phyloP scores from a whole-genome alignment of 345 rosid species.

The Hypericum androsaemum region DNA sequence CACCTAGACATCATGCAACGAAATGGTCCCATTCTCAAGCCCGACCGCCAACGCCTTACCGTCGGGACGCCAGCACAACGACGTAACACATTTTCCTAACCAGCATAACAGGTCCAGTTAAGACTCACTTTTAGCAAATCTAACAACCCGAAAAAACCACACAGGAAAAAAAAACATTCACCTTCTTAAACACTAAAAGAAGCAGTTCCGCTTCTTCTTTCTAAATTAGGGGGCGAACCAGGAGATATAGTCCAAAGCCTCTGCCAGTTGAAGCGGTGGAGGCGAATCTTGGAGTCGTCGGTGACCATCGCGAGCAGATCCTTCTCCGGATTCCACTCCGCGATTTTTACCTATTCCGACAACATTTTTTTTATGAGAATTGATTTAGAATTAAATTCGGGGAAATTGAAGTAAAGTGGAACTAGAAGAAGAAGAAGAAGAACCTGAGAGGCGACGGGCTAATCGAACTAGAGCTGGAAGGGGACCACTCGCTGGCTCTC shows the following conservation, averaged over 20 bases:
- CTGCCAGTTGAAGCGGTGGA: conserved; percentile 86
- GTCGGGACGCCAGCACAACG: conserved; percentile 86
- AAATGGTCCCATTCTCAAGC: conserved; percentile 74
- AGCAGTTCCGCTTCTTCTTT: too few relatives aligned
- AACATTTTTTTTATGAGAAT: background rate
- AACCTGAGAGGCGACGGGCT: conserved; percentile 75
- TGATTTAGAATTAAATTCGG: too few relatives aligned
- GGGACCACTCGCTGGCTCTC: conserved; percentile 43
- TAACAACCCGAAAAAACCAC: too few relatives aligned
- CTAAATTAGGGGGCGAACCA: conserved; percentile 18
- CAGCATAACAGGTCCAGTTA: conserved; percentile 10
- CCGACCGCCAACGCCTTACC: conserved; percentile 84
- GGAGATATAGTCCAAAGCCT: conserved; percentile 76
- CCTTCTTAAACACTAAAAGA: background rate
- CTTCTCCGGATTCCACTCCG: conserved; percentile 83
- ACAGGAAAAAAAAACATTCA: background rate
- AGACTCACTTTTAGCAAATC: background rate
- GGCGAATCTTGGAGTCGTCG: conserved; percentile 60
- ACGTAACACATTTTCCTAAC: conserved; percentile 50
- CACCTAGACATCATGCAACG: conserved; percentile 79
- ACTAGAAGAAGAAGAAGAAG: background rate
- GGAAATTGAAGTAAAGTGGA: background rate
- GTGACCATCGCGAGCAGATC: conserved; percentile 80
- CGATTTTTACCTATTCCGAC: conserved; percentile 42
- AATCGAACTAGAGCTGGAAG: conserved; percentile 81